Evolutionary conservation across 805 yeast genomes (phyloP).

Genomic region (Candida maris): DNA sequence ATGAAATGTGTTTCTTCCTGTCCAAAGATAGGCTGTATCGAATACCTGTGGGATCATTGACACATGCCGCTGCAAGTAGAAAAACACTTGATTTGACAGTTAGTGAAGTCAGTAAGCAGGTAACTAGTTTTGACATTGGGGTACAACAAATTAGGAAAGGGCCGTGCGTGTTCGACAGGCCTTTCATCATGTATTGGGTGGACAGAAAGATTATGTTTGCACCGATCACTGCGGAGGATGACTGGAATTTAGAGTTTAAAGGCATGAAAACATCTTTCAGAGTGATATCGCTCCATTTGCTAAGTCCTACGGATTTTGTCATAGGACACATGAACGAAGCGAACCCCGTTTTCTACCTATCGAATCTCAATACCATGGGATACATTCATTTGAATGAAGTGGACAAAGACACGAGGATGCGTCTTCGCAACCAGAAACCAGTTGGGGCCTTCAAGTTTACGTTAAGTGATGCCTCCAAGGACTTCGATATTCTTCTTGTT

Average conservation of each 20-base stretch:
- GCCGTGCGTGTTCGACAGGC: conserved; percentile 53
- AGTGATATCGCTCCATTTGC: conserved; percentile 22
- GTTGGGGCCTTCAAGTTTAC: conserved; percentile 26
- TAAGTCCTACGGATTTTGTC: conserved; percentile 28
- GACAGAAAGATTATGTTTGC: conserved; percentile 41
- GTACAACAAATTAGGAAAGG: conserved; percentile 60
- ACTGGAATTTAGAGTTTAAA: conserved; percentile 23
- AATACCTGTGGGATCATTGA: conserved; percentile 58
- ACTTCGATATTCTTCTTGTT: conserved; percentile 28
- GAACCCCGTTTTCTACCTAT: conserved; percentile 27
- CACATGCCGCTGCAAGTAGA: conserved; percentile 49
- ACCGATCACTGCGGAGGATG: conserved; percentile 24
- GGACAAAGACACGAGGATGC: conserved; percentile 24
- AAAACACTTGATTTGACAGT: conserved; percentile 37
- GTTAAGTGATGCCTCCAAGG: conserved; percentile 10
- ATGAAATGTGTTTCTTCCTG: conserved; percentile 54
- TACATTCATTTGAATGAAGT: conserved; percentile 23
- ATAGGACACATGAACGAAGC: conserved; percentile 25
- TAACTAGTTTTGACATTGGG: conserved; percentile 64
- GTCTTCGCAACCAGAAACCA: conserved; percentile 26
- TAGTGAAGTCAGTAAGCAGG: conserved; percentile 35
- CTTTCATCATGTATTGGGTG: conserved; percentile 49
- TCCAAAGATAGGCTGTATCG: conserved; percentile 58
- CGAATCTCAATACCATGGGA: conserved; percentile 27
- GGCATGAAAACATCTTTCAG: conserved; percentile 27